These are phyloP conservation scores for Acephala macrosclerotiorum DNA, from an alignment of 2,329 filamentous ascomycete genomes.

Conservation along the genomic window DNA sequence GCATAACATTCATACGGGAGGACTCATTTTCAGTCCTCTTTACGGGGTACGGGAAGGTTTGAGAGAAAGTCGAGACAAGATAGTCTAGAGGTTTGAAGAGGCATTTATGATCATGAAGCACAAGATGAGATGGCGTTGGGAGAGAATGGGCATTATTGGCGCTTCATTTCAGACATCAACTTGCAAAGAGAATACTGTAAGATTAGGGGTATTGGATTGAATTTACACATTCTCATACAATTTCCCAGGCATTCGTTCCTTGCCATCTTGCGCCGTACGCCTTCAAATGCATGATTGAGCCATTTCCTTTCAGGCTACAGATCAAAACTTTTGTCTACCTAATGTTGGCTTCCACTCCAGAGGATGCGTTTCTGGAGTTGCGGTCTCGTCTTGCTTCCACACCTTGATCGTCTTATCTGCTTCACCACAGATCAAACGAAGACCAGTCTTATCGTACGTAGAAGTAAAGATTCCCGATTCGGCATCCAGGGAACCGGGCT, in stretches of 20 bases:
- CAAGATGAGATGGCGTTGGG: constrained; percentile 1
- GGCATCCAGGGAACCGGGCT: constrained; percentile 92
- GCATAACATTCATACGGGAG: not conserved
- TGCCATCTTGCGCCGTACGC: constrained; percentile 83
- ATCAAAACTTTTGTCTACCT: constrained; percentile 76
- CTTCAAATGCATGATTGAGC: constrained; percentile 58
- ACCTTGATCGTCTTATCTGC: constrained; percentile 99
- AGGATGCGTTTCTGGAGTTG: constrained; percentile 90
- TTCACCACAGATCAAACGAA: constrained; percentile 92
- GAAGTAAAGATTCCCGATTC: constrained; percentile 95
- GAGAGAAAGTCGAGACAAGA: not conserved
- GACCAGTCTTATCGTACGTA: constrained; percentile 87
- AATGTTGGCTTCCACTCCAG: constrained; percentile 90
- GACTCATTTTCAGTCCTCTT: not conserved
- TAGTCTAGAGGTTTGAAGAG: not conserved
- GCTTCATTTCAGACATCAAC: constrained; percentile 6
- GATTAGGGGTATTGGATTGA: constrained; percentile 11
- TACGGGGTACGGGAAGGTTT: not conserved
- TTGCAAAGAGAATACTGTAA: not conserved
- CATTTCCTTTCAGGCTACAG: not conserved
- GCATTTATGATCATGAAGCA: not conserved
- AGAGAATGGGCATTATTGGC: constrained; percentile 18
- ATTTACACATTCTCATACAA: not conserved
- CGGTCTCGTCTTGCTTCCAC: constrained; percentile 92
- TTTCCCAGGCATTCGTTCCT: constrained; percentile 65